These are phyloP conservation scores for Phytopythium vexans DNA, from an alignment of 352 stramenopile genomes.

Conservation along the genomic window DNA sequence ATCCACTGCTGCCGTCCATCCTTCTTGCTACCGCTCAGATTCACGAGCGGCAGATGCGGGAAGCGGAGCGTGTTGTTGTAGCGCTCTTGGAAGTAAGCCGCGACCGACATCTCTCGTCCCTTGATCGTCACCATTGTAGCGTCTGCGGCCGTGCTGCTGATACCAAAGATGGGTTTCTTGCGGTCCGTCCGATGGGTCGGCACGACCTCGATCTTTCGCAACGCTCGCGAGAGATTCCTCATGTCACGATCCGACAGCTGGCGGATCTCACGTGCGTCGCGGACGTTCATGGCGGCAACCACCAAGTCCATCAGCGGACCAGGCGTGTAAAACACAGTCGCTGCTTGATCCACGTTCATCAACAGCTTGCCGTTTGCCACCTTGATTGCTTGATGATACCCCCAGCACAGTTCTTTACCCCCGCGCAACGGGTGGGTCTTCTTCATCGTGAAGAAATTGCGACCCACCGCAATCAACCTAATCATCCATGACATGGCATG, in stretches of 20 bases:
- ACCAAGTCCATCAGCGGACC: conserved; percentile 55
- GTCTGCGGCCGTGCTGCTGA: conserved; percentile 42
- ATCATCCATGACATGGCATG: neutral
- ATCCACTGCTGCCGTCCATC: conserved; percentile 53
- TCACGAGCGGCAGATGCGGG: conserved; percentile 63
- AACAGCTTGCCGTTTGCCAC: conserved; percentile 50
- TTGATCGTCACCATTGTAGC: conserved; percentile 52
- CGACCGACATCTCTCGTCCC: conserved; percentile 45
- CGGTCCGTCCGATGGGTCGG: conserved; percentile 62
- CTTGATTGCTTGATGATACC: conserved; percentile 69
- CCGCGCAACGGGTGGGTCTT: conserved; percentile 50
- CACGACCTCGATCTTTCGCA: conserved; percentile 54
- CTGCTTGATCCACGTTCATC: conserved; percentile 71
- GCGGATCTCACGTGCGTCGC: conserved; percentile 32
- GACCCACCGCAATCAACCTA: conserved; percentile 52
- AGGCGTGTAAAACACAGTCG: conserved; percentile 65
- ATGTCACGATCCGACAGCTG: conserved; percentile 29
- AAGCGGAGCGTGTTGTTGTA: conserved; percentile 63
- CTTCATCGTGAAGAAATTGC: conserved; percentile 74
- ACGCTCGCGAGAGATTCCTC: conserved; percentile 24
- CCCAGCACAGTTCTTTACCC: conserved; percentile 69
- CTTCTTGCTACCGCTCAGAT: conserved; percentile 56
- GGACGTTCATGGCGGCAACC: conserved; percentile 28
- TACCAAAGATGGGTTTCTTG: conserved; percentile 47
- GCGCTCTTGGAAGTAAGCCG: conserved; percentile 51